These are phyloP conservation scores for Trypanosoma rangeli DNA, from an alignment of 208 protist species.

Conservation along the genomic window DNA sequence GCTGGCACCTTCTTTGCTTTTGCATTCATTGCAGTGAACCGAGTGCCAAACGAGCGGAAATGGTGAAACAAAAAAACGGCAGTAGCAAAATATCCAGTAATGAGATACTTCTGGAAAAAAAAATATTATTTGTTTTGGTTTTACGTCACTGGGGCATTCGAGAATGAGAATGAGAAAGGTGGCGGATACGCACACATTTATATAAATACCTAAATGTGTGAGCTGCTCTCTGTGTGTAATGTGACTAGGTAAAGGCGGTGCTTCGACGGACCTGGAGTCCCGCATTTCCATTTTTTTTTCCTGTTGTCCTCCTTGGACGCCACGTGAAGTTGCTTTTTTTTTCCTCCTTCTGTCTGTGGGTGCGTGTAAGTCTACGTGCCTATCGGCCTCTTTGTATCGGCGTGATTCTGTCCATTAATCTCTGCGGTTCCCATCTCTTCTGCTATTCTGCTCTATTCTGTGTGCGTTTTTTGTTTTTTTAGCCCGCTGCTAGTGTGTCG, in stretches of 20 bases:
- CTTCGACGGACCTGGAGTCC: no score
- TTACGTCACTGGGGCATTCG: not conserved
- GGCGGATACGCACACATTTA: not conserved
- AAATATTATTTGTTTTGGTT: not conserved
- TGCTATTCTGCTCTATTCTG: not conserved
- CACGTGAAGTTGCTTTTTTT: not conserved
- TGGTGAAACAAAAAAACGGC: not conserved
- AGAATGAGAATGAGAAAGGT: not conserved
- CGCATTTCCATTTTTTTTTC: conserved; percentile 4
- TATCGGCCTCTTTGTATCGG: not conserved
- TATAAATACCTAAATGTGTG: conserved; percentile 2
- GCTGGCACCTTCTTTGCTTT: not conserved
- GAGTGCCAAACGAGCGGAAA: not conserved
- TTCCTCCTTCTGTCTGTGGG: not conserved
- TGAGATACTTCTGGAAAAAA: not conserved
- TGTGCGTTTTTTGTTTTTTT: not conserved
- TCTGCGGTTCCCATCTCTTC: not conserved
- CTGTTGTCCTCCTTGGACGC: no score
- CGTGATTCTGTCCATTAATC: not conserved
- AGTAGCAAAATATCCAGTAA: not conserved
- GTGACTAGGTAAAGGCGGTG: no score
- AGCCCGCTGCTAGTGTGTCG: not conserved
- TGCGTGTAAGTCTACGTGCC: not conserved
- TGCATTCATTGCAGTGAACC: not conserved
- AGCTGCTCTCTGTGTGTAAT: no score